Conservation (phyloP, 371 early-diverging fungal genomes). For the Mucor sp. region DNA sequence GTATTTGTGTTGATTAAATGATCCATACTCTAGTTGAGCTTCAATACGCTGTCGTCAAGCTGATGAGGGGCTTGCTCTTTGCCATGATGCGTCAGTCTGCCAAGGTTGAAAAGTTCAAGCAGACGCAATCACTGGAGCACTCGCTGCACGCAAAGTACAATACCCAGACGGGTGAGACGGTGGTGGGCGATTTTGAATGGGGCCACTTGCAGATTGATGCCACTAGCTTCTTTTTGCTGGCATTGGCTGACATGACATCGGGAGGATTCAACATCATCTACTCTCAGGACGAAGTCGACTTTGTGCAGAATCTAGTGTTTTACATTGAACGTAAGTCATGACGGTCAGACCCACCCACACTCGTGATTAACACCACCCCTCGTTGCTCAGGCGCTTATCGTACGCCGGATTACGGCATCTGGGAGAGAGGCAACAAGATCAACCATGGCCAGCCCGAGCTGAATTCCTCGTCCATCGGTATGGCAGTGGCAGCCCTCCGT, state of each 20-base stretch:
- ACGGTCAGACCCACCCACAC: too few relatives aligned
- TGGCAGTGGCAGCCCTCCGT: constrained; percentile 87
- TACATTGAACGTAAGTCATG: constrained; percentile 75
- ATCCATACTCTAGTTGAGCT: constrained; percentile 64
- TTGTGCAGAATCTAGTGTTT: constrained; percentile 89
- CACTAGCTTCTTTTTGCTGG: constrained; percentile 79
- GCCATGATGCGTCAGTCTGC: constrained; percentile 87
- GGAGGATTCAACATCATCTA: constrained; percentile 78
- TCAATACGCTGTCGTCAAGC: constrained; percentile 83
- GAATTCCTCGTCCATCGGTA: constrained; percentile 89
- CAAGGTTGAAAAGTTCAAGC: constrained; percentile 85
- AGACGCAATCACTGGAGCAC: constrained; percentile 70
- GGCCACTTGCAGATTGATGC: constrained; percentile 86
- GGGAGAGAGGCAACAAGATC: constrained; percentile 92
- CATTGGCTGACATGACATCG: constrained; percentile 87
- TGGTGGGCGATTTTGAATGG: constrained; percentile 88
- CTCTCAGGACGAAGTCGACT: constrained; percentile 88
- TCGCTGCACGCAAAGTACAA: constrained; percentile 90
- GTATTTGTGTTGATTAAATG: not conserved
- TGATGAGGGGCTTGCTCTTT: constrained; percentile 76
- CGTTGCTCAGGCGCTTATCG: constrained; percentile 56
- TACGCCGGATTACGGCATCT: constrained; percentile 90
- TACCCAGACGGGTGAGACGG: constrained; percentile 83
- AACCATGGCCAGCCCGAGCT: constrained; percentile 90
- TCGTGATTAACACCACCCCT: not conserved